Base-by-base conservation (phyloP, 139 green algal genomes). In the Chloropicon primus region DNA sequence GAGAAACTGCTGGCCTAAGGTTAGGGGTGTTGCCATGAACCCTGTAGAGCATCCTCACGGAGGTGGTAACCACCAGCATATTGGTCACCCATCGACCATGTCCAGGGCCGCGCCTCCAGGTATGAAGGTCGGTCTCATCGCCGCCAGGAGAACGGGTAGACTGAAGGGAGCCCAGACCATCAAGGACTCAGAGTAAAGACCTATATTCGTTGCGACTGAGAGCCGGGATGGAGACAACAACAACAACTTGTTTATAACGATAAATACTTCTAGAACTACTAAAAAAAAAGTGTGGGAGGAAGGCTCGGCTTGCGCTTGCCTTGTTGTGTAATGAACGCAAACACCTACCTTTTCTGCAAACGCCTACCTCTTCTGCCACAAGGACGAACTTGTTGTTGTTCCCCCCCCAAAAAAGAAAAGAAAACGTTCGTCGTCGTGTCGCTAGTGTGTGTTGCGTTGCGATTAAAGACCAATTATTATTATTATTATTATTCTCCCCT, bases 51-150 rank as follows among this genome's bases (percentile, higher is more conserved):
- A 99, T 83, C 95, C 95, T 79, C 95, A 98, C 81, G 95, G 95
- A 88, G 95, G 95, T 93, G 95, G 95, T 93, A 99, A 99, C 89
- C 95, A 99, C 86, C 95, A 99, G 92, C 95, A 99, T 87, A 98
- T 99, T 87, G 95, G 95, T 72, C 95, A 99, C 87, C 91, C 95
- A 21, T 98, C 95, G 62, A 99, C 95, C 54, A 90, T 97, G 76
- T 88, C 88, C 79, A 86, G 95, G 73, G 90, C 93, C 72, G 90
- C 92, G 21, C 90, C 94, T 5, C 84, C 91, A 25, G 91, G 91
- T 75, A 85, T 93, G 86, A 92, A 91, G 87, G 91, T 94, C 74
- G 91, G 91, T 80, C 91, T 96, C 80, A 95, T 96, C 78, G 91
- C 91, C 74, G 91, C 91, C 54, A 84, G 91, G 74, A 81, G 91